Evolutionary conservation across 2,329 filamentous ascomycete genomes (phyloP).

Genomic region (Peltaster fructicola): DNA sequence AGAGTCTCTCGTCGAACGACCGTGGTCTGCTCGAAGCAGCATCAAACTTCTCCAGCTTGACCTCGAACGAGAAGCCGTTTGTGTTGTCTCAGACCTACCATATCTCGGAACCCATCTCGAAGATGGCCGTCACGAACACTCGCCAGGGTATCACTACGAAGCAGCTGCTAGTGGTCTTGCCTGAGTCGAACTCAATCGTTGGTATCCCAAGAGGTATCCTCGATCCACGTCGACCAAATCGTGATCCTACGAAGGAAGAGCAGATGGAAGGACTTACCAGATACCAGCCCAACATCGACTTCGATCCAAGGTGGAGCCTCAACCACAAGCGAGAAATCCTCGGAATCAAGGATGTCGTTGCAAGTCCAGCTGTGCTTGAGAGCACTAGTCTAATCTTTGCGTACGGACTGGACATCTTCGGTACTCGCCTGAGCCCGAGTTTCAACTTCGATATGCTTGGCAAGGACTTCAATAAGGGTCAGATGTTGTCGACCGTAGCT

Average conservation of each 20-base stretch:
- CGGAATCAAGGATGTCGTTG: constrained; percentile 55
- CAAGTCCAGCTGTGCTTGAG: constrained; percentile 65
- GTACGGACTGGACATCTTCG: constrained; percentile 77
- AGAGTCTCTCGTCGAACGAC: constrained; percentile 67
- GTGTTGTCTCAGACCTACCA: constrained; percentile 68
- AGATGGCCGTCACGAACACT: constrained; percentile 72
- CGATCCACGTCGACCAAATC: constrained; percentile 71
- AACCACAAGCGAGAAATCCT: constrained; percentile 70
- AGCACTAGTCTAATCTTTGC: constrained; percentile 83
- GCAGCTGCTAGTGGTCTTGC: constrained; percentile 62
- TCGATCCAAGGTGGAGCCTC: constrained; percentile 65
- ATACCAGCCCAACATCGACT: constrained; percentile 62
- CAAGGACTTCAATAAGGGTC: constrained; percentile 82
- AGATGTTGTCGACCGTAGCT: constrained; percentile 66
- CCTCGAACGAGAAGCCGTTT: constrained; percentile 49
- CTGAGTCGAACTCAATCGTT: constrained; percentile 54
- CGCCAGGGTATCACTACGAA: constrained; percentile 79
- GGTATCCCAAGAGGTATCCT: constrained; percentile 63
- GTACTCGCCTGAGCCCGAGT: constrained; percentile 71
- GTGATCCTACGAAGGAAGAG: constrained; percentile 66
- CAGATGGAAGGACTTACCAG: constrained; percentile 63
- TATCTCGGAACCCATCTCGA: constrained; percentile 59
- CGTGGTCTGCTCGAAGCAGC: constrained; percentile 57
- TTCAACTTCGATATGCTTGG: constrained; percentile 82
- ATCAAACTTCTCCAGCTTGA: constrained; percentile 60